Percentiles rank a stretch among this genome's conserved stretches.
Conservation (phyloP, 352 stramenopile genomes). For the Phytophthora foliorum region DNA sequence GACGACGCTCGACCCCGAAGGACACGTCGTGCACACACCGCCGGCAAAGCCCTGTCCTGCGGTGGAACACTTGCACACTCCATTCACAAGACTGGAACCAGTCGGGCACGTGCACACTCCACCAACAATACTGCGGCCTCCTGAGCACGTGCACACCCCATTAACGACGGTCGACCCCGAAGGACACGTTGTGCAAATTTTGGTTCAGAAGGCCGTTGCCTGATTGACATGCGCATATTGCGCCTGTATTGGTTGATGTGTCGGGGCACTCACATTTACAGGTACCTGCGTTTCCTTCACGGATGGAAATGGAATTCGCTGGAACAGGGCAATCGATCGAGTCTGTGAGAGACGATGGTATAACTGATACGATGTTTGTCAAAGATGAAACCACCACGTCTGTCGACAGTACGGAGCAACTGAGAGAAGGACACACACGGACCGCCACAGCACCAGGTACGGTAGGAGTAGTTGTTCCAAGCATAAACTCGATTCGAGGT, state of each 20-base stretch:
- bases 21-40: neutral
- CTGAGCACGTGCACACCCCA: neutral
- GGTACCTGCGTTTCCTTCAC: neutral
- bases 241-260: neutral
- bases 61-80: neutral
- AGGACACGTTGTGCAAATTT: neutral
- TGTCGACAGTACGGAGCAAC: conserved; percentile 3
- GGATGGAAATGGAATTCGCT: neutral
- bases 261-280: conserved; percentile 4
- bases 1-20: neutral
- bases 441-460: conserved; percentile 5
- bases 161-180: neutral
- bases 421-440: conserved; percentile 3
- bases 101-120: neutral
- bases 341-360: neutral
- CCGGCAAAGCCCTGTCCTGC: neutral
- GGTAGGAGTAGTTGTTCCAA: neutral
- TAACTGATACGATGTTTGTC: neutral
- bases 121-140: neutral
- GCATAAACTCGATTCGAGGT: conserved; percentile 9
- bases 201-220: no score
- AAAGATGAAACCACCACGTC: neutral
- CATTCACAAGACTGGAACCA: no score
- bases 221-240: no score
- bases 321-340: neutral